Evolutionary conservation across 495 filamentous ascomycete genomes (phyloP).

Genomic region (Oidiodendron maius): DNA sequence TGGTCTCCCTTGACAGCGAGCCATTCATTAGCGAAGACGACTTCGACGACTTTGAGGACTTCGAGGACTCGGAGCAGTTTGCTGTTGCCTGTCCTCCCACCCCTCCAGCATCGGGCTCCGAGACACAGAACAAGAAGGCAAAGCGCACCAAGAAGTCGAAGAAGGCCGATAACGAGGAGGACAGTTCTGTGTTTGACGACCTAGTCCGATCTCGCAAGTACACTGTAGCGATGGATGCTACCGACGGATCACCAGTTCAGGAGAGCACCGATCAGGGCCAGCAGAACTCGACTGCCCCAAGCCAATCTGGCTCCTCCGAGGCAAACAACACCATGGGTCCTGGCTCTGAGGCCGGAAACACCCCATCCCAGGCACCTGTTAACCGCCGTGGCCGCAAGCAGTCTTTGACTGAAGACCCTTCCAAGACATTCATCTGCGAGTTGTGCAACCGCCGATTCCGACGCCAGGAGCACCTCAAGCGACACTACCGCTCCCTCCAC

Average conservation of each 20-base stretch:
- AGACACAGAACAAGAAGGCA: constrained; percentile 40
- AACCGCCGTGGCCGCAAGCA: constrained; percentile 98
- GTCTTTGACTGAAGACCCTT: constrained; percentile 94
- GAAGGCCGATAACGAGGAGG: constrained; percentile 26
- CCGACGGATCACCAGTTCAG: constrained; percentile 31
- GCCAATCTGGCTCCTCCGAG: constrained; percentile 28
- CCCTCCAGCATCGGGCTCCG: constrained; percentile 37
- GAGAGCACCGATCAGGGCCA: constrained; percentile 30
- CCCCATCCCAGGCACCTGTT: constrained; percentile 51
- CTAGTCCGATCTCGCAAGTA: constrained; percentile 30
- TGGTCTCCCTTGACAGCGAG: constrained; percentile 59
- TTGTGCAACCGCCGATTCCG: constrained; percentile 96
- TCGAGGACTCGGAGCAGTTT: constrained; percentile 54
- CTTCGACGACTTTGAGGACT: constrained; percentile 60
- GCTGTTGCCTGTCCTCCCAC: constrained; percentile 43
- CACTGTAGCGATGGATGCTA: constrained; percentile 37
- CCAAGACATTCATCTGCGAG: constrained; percentile 96
- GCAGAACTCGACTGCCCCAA: constrained; percentile 26
- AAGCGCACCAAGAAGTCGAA: constrained; percentile 64
- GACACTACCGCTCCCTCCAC: constrained; percentile 96
- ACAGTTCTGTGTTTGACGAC: constrained; percentile 33
- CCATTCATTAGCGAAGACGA: constrained; percentile 69
- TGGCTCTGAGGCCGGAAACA: constrained; percentile 20
- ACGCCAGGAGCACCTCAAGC: constrained; percentile 97
- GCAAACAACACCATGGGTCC: constrained; percentile 30